Base-by-base conservation (phyloP, 768 basidiomycete species). In the Macrocybe gigantea region DNA sequence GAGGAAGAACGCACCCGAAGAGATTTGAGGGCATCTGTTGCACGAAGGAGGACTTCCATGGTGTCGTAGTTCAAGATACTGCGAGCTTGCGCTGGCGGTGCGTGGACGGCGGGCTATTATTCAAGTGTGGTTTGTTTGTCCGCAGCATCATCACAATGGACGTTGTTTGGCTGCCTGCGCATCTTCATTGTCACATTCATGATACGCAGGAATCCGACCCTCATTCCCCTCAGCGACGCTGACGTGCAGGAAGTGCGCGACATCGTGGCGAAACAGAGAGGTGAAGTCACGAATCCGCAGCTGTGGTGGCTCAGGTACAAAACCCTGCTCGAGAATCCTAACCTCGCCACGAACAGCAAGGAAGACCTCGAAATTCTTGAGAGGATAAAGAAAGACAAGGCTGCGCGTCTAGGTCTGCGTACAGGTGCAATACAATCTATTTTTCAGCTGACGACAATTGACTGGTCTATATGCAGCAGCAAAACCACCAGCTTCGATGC, bases 221-320 rank as follows among this genome's bases (percentile, higher is more conserved):
- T 85, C 47, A 85, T 92, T 53, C 77, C 75, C 30, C 80, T 92
- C 79, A 79, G 71, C 51, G 88, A 90, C 62, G 63, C 72, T 14
- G 89, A 91, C 61, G 83, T 92, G 30, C 84, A 90, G 67, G 87
- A 88, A 52, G 71, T 90, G 37, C 80, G 87, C 37, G 79, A 83
- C 42, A 63, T 83, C 57, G 69, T 79, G 4, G 66, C 67, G 22
- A 69, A 75, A 53, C 75, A 78, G 50, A 78, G 72, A 52, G 56
- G 65, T 6, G 72, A 75, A 5, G 60, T 62, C 11, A 61, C 66
- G 1, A 60, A 61, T 30, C 68, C 73, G 14, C 72, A 77, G 54
- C 65, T 64, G 44, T 60, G 70, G 41, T 60, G 75, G 48, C 48
- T 61, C 37, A 75, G 70, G 44, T 70, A 77, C 66, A 76, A 75